Evolutionary conservation across 805 yeast species (phyloP).

Genomic region (Groenewaldozyma tartarivorans): DNA sequence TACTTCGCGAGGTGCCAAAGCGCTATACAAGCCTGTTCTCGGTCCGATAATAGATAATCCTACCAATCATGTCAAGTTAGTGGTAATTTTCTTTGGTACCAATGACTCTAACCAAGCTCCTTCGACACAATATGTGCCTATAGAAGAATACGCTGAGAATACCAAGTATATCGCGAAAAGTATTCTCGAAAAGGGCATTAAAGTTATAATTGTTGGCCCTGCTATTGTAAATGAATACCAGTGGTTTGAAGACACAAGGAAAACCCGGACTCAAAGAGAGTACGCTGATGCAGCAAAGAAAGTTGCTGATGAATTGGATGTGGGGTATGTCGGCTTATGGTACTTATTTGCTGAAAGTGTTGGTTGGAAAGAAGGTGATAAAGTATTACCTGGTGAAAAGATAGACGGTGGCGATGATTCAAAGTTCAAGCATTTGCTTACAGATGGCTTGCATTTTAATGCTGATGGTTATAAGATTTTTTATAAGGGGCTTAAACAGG

Average conservation of each 20-base stretch:
- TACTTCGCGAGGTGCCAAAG: constrained; percentile 50
- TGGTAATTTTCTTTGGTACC: constrained; percentile 66
- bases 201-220: constrained; percentile 57
- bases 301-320: constrained; percentile 36
- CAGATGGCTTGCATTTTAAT: constrained; percentile 54
- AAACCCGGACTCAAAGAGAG: not conserved
- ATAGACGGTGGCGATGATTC: constrained; percentile 11
- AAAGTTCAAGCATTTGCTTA: constrained; percentile 22
- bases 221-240: constrained; percentile 34
- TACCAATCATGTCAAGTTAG: not conserved
- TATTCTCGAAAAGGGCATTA: constrained; percentile 35
- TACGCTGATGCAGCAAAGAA: constrained; percentile 44
- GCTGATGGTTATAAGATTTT: constrained; percentile 44
- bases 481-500: constrained; percentile 34
- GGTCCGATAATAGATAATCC: constrained; percentile 32
- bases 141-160: constrained; percentile 42
- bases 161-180: constrained; percentile 33
- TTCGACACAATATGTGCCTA: constrained; percentile 40
- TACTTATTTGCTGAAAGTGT: constrained; percentile 32
- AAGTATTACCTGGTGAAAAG: not conserved
- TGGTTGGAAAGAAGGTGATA: constrained; percentile 32
- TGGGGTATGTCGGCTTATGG: constrained; percentile 54
- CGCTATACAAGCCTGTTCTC: constrained; percentile 42
- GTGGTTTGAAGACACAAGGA: not conserved
- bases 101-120: constrained; percentile 51